These are phyloP conservation scores for Phytophthora agathidicida DNA, from an alignment of 352 stramenopile species.

Conservation along the genomic window DNA sequence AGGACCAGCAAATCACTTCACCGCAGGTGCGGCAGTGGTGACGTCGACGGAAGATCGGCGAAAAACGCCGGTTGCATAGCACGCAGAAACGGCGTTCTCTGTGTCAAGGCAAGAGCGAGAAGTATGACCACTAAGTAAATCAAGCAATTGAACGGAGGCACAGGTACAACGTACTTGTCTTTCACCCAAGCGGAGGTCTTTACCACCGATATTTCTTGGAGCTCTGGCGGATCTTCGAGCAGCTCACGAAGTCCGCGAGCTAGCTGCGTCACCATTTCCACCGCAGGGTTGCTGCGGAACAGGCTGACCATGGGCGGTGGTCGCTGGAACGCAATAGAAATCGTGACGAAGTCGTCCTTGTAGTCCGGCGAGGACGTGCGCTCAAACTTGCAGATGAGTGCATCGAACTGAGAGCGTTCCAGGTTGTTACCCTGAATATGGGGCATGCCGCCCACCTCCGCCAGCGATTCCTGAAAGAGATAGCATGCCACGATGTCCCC, in stretches of 20 bases:
- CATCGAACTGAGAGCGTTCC: conserved; percentile 85
- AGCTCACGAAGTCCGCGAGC: conserved; percentile 79
- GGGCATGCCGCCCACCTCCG: conserved; percentile 82
- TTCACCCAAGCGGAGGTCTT: conserved; percentile 86
- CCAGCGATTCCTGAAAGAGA: conserved; percentile 85
- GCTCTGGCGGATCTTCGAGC: conserved; percentile 78
- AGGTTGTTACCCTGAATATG: conserved; percentile 82
- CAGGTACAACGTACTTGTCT: conserved; percentile 67
- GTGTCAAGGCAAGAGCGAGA: conserved; percentile 12
- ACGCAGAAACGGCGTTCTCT: conserved; percentile 83
- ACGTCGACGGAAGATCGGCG: conserved; percentile 81
- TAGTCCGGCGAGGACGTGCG: conserved; percentile 64
- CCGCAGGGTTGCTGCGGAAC: conserved; percentile 81
- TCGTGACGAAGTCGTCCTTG: conserved; percentile 77
- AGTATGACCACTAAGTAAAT: conserved; percentile 23
- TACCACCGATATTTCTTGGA: conserved; percentile 81
- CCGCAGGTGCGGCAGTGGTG: conserved; percentile 90
- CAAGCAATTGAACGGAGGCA: neutral
- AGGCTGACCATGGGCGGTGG: conserved; percentile 80
- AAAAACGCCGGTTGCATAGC: conserved; percentile 84
- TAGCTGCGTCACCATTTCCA: conserved; percentile 87
- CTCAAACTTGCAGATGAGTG: conserved; percentile 88
- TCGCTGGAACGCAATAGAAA: conserved; percentile 88
- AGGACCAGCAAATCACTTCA: conserved; percentile 90
- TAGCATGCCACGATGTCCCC: conserved; percentile 86